Percentiles rank a stretch among this genome's conserved stretches.
Evolutionary conservation across 208 protist genomes (phyloP).

Genomic region (Acanthamoeba royreba): DNA sequence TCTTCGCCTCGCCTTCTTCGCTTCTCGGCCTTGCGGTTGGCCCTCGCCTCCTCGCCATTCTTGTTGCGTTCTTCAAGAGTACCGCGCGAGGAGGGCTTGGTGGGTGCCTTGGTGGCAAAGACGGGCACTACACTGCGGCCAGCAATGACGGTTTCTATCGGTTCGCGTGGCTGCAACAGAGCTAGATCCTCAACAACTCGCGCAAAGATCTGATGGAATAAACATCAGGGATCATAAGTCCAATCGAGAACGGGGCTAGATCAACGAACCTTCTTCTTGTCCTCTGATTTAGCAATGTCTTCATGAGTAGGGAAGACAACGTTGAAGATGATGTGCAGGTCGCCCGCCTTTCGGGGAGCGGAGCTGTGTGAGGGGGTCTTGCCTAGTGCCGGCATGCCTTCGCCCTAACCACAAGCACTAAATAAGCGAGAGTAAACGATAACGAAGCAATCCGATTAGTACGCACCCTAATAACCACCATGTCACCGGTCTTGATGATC

Average conservation of each 20-base stretch:
- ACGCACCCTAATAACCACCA: neutral
- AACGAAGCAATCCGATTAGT: neutral
- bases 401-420: neutral
- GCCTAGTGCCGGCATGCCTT: neutral
- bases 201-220: neutral
- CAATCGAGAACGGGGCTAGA: neutral
- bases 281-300: neutral
- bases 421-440: neutral
- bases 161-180: neutral
- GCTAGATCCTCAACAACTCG: neutral
- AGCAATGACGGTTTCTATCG: neutral
- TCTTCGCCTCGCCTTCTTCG: no score
- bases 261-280: neutral
- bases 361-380: neutral
- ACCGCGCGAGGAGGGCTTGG: no score
- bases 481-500: neutral
- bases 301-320: neutral
- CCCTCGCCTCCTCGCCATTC: no score
- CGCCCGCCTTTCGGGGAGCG: neutral
- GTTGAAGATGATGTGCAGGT: conserved; percentile 2
- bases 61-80: no score
- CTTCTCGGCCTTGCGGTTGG: no score
- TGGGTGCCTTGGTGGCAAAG: neutral
- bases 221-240: neutral
- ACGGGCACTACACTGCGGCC: neutral